Evolutionary conservation across 352 stramenopile species (phyloP).

Genomic region (Phytopythium kandeliae): DNA sequence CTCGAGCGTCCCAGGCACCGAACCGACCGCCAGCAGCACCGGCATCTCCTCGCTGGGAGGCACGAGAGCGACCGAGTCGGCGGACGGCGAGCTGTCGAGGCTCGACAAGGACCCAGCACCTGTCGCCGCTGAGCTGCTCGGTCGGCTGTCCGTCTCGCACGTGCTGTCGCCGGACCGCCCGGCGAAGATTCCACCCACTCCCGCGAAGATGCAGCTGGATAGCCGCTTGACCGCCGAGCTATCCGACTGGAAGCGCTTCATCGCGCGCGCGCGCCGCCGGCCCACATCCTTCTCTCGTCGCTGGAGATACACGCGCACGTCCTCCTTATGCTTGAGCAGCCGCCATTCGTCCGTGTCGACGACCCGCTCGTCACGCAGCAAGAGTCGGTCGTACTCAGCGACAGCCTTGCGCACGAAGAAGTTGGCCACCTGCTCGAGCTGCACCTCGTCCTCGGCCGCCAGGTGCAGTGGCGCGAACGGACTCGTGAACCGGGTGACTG

Average conservation of each 20-base stretch:
- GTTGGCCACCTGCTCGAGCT: constrained; percentile 33
- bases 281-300: constrained; percentile 27
- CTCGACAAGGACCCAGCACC: constrained; percentile 12
- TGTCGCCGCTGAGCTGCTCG: constrained; percentile 12
- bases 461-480: constrained; percentile 42
- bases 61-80: constrained; percentile 10
- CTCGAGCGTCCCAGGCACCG: constrained; percentile 40
- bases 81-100: constrained; percentile 8
- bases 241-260: constrained; percentile 14
- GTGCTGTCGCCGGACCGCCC: constrained; percentile 14
- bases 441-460: constrained; percentile 24
- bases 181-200: constrained; percentile 21
- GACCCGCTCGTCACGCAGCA: constrained; percentile 29
- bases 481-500: constrained; percentile 25
- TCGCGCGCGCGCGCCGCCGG: constrained; percentile 19
- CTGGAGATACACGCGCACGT: constrained; percentile 40
- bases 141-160: constrained; percentile 5
- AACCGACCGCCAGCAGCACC: constrained; percentile 37
- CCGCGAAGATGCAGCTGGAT: constrained; percentile 10
- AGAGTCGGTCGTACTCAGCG: constrained; percentile 44
- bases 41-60: constrained; percentile 26
- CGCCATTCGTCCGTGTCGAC: constrained; percentile 45
- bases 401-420: constrained; percentile 46
- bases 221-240: constrained; percentile 11
- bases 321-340: constrained; percentile 39